A percentile compares a stretch with the other conserved stretches of the same genome.
Conservation (phyloP, 2,329 filamentous ascomycete genomes). For the Lasiodiplodia sp. region DNA sequence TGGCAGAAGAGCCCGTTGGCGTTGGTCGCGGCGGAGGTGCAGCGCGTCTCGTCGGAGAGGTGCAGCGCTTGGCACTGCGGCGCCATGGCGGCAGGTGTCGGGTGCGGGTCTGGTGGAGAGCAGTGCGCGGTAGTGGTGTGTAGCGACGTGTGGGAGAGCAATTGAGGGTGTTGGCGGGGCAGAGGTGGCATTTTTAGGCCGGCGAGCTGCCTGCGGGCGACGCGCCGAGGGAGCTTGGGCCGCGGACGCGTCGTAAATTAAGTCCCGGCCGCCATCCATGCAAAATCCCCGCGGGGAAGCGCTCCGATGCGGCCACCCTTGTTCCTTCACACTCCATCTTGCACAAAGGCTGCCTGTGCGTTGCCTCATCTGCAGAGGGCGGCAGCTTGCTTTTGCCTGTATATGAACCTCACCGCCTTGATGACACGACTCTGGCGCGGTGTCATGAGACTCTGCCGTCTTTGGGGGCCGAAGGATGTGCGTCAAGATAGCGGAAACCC, state of each 20-base stretch:
- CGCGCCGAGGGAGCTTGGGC: slow-evolving; percentile 4
- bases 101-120: no score
- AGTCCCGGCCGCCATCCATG: neutral
- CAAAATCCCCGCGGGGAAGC: neutral
- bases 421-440: neutral
- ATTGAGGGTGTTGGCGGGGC: neutral
- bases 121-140: neutral
- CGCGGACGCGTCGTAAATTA: neutral
- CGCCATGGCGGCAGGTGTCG: slow-evolving; percentile 14
- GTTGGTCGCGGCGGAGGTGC: slow-evolving; percentile 48
- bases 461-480: neutral
- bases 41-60: slow-evolving; percentile 47
- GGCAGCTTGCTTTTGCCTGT: neutral
- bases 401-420: neutral
- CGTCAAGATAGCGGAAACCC: no score
- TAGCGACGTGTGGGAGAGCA: neutral
- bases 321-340: neutral
- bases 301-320: neutral
- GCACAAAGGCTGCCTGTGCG: neutral
- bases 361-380: neutral
- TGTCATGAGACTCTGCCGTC: neutral
- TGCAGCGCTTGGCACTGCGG: slow-evolving; percentile 39
- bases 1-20: slow-evolving; percentile 52
- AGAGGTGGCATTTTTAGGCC: neutral
- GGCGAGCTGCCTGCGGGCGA: neutral